Conservation (phyloP, 768 basidiomycete genomes). For the Collybia mongolica region DNA sequence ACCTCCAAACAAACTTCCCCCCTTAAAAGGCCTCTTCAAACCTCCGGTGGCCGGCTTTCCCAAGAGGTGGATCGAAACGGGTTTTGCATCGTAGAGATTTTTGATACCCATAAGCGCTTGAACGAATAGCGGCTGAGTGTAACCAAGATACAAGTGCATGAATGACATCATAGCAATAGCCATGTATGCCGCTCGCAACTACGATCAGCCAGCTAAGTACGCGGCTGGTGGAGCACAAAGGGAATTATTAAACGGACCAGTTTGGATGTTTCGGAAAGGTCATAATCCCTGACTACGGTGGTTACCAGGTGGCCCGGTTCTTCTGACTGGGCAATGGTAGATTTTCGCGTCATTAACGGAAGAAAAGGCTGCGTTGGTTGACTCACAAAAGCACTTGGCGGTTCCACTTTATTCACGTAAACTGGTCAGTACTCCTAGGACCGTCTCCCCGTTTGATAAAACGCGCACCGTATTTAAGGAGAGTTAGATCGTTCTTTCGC, state of each 20-base stretch:
- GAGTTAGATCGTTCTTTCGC: constrained; percentile 91
- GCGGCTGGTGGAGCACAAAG: not conserved
- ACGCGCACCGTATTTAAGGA: constrained; percentile 83
- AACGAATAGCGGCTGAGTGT: constrained; percentile 95
- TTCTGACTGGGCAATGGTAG: constrained; percentile 41
- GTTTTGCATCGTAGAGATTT: constrained; percentile 82
- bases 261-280: constrained; percentile 85
- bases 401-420: constrained; percentile 55
- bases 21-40: constrained; percentile 88
- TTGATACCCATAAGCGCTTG: constrained; percentile 94
- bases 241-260: constrained; percentile 40
- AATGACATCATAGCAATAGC: constrained; percentile 87
- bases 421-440: constrained; percentile 5
- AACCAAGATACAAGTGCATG: constrained; percentile 93
- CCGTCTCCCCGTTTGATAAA: not conserved
- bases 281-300: constrained; percentile 91
- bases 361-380: too few relatives aligned
- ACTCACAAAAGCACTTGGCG: constrained; percentile 71
- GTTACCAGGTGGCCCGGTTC: constrained; percentile 75
- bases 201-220: too few relatives aligned
- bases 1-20: constrained; percentile 72
- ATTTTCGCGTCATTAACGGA: too few relatives aligned
- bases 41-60: constrained; percentile 82
- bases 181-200: constrained; percentile 69
- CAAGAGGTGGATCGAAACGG: constrained; percentile 77